Evolutionary conservation across 2,329 filamentous ascomycete genomes (phyloP), one percentile per base, ranked within the genome.

Genomic region (Emericellopsis cladophorae): DNA sequence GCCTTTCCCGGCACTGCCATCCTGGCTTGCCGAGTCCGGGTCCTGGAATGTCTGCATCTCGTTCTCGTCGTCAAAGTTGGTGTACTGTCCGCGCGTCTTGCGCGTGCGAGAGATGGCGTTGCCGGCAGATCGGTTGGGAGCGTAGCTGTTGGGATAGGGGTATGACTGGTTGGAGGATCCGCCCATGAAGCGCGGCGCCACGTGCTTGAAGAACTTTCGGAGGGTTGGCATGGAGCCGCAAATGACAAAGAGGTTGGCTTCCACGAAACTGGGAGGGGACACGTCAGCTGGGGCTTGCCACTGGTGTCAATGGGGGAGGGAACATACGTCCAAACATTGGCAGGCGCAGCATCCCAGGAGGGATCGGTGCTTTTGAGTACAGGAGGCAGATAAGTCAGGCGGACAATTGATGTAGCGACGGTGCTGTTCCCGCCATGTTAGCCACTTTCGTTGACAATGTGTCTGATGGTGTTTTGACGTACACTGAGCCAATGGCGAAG

Each of bases 401-500:
- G 51, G 5, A 58, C 45, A 5, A 57, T 40, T 0, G 57, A 59
- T 2, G 58, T 60, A 0, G 54, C 49, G 16, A 61, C 40, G 2
- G 58, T 61, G 4, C 55, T 59, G 10, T 9, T 21, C 12, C 8
- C 7, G 14, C 29, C 14, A 21, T 9, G 22, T 14, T 8, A 18
- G 22, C 21, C 4, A 23, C 22, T 37, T 14, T 7, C n/a, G 11
- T 8, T 8, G 16, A 10, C 21, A 8, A 8, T 24, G 36, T 4
- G 16, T 26, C 10, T 29, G 10, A 11, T 12, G 18, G 3, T 21
- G 3, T 21, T 21, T 21, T 21, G 26, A 21, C 47, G 22, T 43
- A 51, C 51, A 51, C 23, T 2, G 50, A 61, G 31, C 63, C 66
- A 11, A 70, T 50, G 7, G 59, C 64, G 42, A 72, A 68, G 23